phyloP scores from a whole-genome alignment of 257 asterid genomes.

The Capsicum baccatum region DNA sequence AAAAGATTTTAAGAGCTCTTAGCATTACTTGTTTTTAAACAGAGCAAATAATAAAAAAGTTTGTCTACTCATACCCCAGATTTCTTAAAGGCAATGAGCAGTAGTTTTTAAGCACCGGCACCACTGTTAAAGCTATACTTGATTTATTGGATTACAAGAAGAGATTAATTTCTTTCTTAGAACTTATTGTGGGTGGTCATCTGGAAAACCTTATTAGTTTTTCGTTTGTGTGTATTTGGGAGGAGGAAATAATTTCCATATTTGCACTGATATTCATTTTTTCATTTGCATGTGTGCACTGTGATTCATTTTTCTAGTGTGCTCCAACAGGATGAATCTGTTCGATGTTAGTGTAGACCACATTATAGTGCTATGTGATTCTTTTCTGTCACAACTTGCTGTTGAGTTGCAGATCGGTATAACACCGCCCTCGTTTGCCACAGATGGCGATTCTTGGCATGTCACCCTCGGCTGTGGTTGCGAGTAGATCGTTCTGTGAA shows the following conservation, averaged over 20 bases:
- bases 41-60: background rate
- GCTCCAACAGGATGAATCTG: background rate
- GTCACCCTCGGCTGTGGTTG: conserved; percentile 95
- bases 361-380: conserved; percentile 20
- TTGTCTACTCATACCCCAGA: background rate
- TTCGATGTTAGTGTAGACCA: background rate
- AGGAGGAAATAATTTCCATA: background rate
- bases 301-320: background rate
- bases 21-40: background rate
- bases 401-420: conserved; percentile 98
- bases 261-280: background rate
- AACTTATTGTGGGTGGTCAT: background rate
- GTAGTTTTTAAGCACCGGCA: background rate
- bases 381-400: conserved; percentile 56
- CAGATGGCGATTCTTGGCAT: conserved; percentile 99
- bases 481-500: conserved; percentile 86
- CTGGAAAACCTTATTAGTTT: background rate
- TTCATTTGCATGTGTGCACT: background rate
- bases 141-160: background rate
- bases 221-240: background rate
- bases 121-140: background rate
- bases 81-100: background rate
- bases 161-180: background rate
- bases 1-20: background rate
- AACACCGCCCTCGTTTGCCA: conserved; percentile 99